Evolutionary conservation across 139 green algal genomes (phyloP), one percentile per base, ranked within the genome.

Genomic region (Mesotaenium endlicherianum): DNA sequence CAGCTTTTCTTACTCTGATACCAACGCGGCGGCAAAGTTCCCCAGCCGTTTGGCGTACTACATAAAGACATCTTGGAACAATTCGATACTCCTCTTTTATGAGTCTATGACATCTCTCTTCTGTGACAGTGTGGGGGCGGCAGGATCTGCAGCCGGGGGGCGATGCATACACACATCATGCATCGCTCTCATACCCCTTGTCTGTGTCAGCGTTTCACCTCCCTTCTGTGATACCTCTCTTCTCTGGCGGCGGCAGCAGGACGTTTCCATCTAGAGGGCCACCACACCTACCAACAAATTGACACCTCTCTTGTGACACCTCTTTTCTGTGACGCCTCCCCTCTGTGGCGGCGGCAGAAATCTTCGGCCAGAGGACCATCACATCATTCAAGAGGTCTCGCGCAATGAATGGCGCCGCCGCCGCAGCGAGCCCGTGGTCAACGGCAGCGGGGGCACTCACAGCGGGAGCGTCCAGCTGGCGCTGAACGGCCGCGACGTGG

Each of bases 321-420:
- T 64, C 26, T 64, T 64, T 64, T 64, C 26, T 64, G 20, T 20
- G 50, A 34, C 26, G 50, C 26, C 26, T 34, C 59, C n/a, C n/a
- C n/a, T n/a, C n/a, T n/a, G n/a, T n/a, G n/a, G n/a, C n/a, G n/a
- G n/a, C n/a, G n/a, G 53, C 71, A 80, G 71, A 20, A 80, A 75
- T 34, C 59, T 30, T 20, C 17, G 71, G 11, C 71, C 71, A 74
- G 47, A 76, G 30, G 71, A 80, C 71, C 47, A 76, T 16, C 43
- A 80, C 71, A 80, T 80, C 38, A 16, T 80, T 16, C 71, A 80
- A 20, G 71, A 80, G 53, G 59, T 80, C 36, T 40, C 31, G 36
- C 31, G 64, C 11, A 11, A 38, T 16, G 64, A 75, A 16, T 75
- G 50, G 50, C 31, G 31, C 34, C 31, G 64, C 31, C 71, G 5